A percentile compares a stretch with the other conserved stretches of the same genome.
Conservation (phyloP, 2,329 filamentous ascomycete genomes). For the Talaromyces sp. region DNA sequence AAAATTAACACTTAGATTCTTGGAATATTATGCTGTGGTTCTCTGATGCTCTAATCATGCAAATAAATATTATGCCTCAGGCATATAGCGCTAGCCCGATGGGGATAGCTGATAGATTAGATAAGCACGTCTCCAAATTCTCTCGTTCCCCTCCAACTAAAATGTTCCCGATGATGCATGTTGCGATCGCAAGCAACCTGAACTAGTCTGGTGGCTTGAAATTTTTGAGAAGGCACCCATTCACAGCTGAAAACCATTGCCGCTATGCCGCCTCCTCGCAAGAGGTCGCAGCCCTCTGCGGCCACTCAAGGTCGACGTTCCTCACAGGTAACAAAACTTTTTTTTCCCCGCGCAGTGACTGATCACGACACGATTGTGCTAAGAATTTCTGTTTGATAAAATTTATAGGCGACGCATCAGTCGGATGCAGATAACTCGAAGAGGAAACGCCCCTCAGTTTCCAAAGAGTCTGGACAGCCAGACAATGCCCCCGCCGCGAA, state of each 20-base stretch:
- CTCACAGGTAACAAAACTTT: slow-evolving; percentile 38
- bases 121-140: slow-evolving; percentile 29
- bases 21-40: too few species aligned
- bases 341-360: slow-evolving; percentile 19
- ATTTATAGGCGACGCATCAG: slow-evolving; percentile 11
- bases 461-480: slow-evolving; percentile 26
- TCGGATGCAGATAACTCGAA: slow-evolving; percentile 26
- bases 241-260: slow-evolving; percentile 10
- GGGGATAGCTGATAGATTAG: slow-evolving; percentile 21
- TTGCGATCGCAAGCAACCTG: slow-evolving; percentile 2
- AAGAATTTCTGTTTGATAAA: not conserved
- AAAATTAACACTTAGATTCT: too few species aligned
- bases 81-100: slow-evolving; percentile 14
- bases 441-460: slow-evolving; percentile 33
- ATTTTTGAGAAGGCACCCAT: slow-evolving; percentile 3
- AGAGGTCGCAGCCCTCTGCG: slow-evolving; percentile 36
- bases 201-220: slow-evolving; percentile 15
- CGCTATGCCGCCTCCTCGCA: slow-evolving; percentile 44
- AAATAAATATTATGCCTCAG: too few species aligned
- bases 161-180: slow-evolving; percentile 4
- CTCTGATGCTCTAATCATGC: too few species aligned
- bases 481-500: slow-evolving; percentile 14
- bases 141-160: slow-evolving; percentile 26
- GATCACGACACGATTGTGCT: not conserved
- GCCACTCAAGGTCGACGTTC: slow-evolving; percentile 29